A percentile compares a stretch with the other conserved stretches of the same genome.
These are phyloP conservation scores for Lactarius sanguifluus DNA, from an alignment of 768 basidiomycete species.

Conservation along the genomic window DNA sequence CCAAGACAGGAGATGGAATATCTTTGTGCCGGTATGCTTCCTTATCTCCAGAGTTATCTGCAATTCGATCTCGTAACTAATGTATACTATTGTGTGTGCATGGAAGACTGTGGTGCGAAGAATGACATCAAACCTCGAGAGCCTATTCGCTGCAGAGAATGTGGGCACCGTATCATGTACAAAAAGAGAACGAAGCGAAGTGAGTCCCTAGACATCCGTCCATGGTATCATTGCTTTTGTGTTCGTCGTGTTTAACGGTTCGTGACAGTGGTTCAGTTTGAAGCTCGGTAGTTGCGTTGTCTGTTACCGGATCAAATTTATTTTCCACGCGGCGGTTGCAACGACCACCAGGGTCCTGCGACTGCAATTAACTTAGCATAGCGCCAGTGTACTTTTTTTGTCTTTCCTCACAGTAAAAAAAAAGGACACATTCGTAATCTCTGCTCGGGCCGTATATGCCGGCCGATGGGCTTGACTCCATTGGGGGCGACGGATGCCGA, in stretches of 20 bases:
- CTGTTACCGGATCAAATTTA: neutral
- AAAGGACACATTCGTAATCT: neutral
- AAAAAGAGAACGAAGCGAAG: slow-evolving; percentile 95
- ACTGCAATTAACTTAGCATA: neutral
- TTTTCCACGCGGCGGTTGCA: neutral
- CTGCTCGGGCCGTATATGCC: slow-evolving; percentile 10
- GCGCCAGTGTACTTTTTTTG: neutral
- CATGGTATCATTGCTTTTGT: neutral
- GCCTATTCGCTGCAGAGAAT: slow-evolving; percentile 93
- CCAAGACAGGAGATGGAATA: slow-evolving; percentile 75
- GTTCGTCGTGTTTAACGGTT: slow-evolving; percentile 13
- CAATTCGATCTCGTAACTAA: neutral
- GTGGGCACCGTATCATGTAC: slow-evolving; percentile 98
- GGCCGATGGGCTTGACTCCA: slow-evolving; percentile 7
- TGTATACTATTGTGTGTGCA: slow-evolving; percentile 1
- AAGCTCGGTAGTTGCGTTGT: slow-evolving; percentile 16
- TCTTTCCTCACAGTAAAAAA: neutral
- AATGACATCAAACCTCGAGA: slow-evolving; percentile 90
- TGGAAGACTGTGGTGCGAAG: slow-evolving; percentile 81
- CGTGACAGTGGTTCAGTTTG: slow-evolving; percentile 71
- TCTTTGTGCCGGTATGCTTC: slow-evolving; percentile 70
- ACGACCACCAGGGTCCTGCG: neutral
- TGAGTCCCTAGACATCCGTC: slow-evolving; percentile 43
- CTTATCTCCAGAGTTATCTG: neutral
- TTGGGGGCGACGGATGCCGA: slow-evolving; percentile 3